These are phyloP conservation scores for Haematococcus lacustris DNA, from an alignment of 139 green algal species.

Conservation along the genomic window DNA sequence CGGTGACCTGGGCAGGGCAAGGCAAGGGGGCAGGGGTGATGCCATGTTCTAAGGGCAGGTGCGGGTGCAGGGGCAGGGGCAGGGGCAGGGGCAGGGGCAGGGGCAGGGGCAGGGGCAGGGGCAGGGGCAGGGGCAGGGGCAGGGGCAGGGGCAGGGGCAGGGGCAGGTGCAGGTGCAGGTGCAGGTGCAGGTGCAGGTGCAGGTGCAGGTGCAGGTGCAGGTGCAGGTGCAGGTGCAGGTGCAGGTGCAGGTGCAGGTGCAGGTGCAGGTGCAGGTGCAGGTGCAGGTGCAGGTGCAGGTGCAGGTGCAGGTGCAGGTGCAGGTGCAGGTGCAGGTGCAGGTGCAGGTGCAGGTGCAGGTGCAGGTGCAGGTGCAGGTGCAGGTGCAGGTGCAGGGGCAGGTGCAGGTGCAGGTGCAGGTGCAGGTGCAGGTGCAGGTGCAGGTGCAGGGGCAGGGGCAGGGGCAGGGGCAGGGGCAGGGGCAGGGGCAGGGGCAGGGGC, in stretches of 20 bases:
- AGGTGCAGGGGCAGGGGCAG: no score
- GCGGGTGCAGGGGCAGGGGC: background rate
- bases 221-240: background rate
- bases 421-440: no score
- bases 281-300: background rate
- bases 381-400: constrained; percentile 4
- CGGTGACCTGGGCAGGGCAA: constrained; percentile 89
- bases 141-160: no score
- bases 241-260: background rate
- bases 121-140: no score
- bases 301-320: background rate
- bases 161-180: background rate
- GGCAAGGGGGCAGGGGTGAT: no score
- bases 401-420: constrained; percentile 5
- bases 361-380: constrained; percentile 1
- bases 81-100: no score
- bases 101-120: no score
- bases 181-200: background rate
- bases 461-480: no score
- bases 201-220: background rate
- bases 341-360: background rate
- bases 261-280: background rate
- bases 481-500: no score
- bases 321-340: background rate
- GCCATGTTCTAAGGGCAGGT: no score